Base-by-base conservation (phyloP, 805 yeast genomes). In the Kazachstania kunashirensis region DNA sequence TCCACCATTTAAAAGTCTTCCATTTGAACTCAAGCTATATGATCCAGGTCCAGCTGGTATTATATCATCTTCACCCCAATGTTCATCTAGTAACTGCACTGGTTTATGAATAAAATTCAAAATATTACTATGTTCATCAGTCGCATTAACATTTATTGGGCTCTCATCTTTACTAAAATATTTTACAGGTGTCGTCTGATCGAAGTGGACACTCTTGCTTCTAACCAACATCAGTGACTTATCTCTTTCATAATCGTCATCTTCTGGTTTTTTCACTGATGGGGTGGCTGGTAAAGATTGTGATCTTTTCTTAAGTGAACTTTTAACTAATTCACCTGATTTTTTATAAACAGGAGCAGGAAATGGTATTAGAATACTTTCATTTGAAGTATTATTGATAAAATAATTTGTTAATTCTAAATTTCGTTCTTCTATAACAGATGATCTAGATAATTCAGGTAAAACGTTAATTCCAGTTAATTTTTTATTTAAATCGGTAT, bases 191-290 rank as follows among this genome's bases (percentile, higher is more conserved):
- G 69, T 74, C 27, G 68, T 74, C 27, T 75, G 70, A 34, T 82
- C 86, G 55, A 85, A 85, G 65, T 84, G 95, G 9, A 85, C 96
- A 55, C 75, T 82, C 50, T 77, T 79, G 49, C 76, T 71, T 52
- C 71, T 70, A 3, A 76, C 71, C 14, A 82, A 86, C 8, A 38
- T 11, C 13, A 33, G 18, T 17, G 43, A 45, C 5, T 21, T 33
- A 18, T 31, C 30, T 12, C 15, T 13, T 7, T 14, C n/a, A 15
- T 25, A 29, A 18, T 18, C 15, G 16, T 32, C 12, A 18, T 29
- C 29, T 10, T 13, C 19, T 13, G n/a, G 21, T 9, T 24, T 19
- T 6, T 21, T n/a, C 3, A 24, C 26, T 9, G 43, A 36, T 21
- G 42, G 43, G n/a, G 50, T 33, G 3, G 48, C 36, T 1, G 79